Base-by-base conservation (phyloP, 2,329 filamentous ascomycete species). In the Hypoxylon sp. region DNA sequence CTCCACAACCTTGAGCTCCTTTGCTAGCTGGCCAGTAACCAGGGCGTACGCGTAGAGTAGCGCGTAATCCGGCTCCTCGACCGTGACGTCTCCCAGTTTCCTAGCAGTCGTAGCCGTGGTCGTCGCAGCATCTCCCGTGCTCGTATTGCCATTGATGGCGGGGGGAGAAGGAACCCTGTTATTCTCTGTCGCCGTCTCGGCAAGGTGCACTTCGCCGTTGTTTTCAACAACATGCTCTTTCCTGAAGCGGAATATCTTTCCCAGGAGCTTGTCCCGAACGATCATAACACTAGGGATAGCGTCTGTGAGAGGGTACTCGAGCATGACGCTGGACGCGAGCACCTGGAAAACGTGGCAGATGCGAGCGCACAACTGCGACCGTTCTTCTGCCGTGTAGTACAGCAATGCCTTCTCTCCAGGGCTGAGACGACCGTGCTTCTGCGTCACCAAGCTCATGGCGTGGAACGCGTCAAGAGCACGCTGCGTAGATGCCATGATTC, bases 381-480 rank as follows among this genome's bases (percentile, higher is more conserved):
- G 85, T 75, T 99, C 94, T 7, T 85, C 79, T 3, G 85, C 82
- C 1, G 95, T 98, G 72, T 90, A 92, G 61, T 85, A 82, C 31
- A 99, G 78, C 31, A 98, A 83, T 7, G 89, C 88, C 53, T 88
- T 86, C 76, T 98, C 94, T 3, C 94, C 93, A 21, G 88, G 84
- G 2, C 88, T 92, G 1, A 91, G 84, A 31, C 84, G 83, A 9
- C 88, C 79, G 57, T 94, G 90, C 69, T 93, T 94, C 70, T 90
- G 83, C 31, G 96, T 92, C 61, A 97, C 88, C 9, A 97, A 85
- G 62, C 94, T 96, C 91, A 99, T 97, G 48, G 93, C 92, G 70
- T 98, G 93, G 74, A 99, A 97, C 31, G 91, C 89, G 74, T 97
- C 93, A 3, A 98, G 85, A 75, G 97, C 91, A 48, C 89, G 87